Conservation (phyloP, 768 basidiomycete species). For the Boletus coccyginus region DNA sequence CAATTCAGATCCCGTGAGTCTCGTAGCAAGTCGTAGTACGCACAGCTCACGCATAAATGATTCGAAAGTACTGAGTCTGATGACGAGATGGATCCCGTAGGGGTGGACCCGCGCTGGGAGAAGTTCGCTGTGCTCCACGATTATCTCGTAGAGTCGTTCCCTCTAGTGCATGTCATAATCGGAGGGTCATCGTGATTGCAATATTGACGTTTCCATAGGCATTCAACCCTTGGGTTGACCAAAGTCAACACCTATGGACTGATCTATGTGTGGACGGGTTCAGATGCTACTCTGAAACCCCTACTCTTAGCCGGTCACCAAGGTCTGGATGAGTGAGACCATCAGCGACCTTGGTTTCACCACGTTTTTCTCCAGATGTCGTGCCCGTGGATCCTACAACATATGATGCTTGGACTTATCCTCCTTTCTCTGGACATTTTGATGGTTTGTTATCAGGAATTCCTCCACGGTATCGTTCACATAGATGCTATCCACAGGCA, state of each 20-base stretch:
- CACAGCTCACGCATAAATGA: conserved; percentile 3
- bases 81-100: conserved; percentile 47
- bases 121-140: conserved; percentile 52
- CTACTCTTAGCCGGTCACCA: conserved; percentile 53
- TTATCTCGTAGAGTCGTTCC: conserved; percentile 56
- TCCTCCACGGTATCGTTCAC: neutral
- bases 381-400: conserved; percentile 64
- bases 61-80: conserved; percentile 47
- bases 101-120: conserved; percentile 53
- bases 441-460: conserved; percentile 39
- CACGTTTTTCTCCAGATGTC: conserved; percentile 44
- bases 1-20: conserved; percentile 42
- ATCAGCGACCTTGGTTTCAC: neutral
- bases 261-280: conserved; percentile 57
- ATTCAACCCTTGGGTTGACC: conserved; percentile 47
- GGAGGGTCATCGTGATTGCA: neutral
- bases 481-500: conserved; percentile 20
- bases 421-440: conserved; percentile 62
- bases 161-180: conserved; percentile 47
- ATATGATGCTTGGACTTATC: conserved; percentile 53
- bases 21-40: neutral
- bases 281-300: conserved; percentile 48
- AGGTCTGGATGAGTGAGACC: conserved; percentile 33
- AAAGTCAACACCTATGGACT: conserved; percentile 64
- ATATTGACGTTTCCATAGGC: conserved; percentile 31